Base-by-base conservation (phyloP, 2,329 filamentous ascomycete species). In the Penicillium concentricum region DNA sequence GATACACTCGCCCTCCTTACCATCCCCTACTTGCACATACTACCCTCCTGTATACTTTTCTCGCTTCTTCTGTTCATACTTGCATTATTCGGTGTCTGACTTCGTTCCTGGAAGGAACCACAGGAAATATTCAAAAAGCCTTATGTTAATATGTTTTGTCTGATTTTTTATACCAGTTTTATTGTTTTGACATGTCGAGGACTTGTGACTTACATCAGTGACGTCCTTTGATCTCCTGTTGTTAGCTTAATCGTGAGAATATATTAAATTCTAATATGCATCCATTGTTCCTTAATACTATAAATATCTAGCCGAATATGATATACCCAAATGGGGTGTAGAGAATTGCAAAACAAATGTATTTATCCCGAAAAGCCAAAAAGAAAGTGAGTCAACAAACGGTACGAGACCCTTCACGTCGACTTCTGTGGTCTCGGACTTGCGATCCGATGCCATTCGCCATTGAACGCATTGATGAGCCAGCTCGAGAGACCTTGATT, bases 391-490 rank as follows among this genome's bases (percentile, higher is more conserved):
- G 8, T 10, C 20, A 60, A 56, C 9, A 62, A 28, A 28, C 62
- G 57, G 20, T 66, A 59, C 56, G 62, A 71, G 7, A 61, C 22
- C 38, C 58, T 63, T 64, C 68, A 68, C 32, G 68, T 64, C 6
- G 70, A 71, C 18, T 67, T 65, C 18, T 68, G 61, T 26, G 85
- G 85, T 28, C 74, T 74, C 0, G 84, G 81, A 51, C 82, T 72
- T 16, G 79, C 75, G 18, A 81, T 84, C 46, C 80, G 78, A 48
- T 93, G 79, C 91, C 93, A 97, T 74, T 97, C 92, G 50, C 94
- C 94, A 66, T 97, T 97, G 73, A 99, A 99, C 2, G 94, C 94
- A 72, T 97, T 97, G 71, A 97, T 84, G 53, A 99, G 85, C 93
- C 93, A 99, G 72, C 90, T 92, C 56, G 69, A 79, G 61, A 81